phyloP scores from a whole-genome alignment of 192 early-diverging fungal species.

The Umbelopsis ramanniana region DNA sequence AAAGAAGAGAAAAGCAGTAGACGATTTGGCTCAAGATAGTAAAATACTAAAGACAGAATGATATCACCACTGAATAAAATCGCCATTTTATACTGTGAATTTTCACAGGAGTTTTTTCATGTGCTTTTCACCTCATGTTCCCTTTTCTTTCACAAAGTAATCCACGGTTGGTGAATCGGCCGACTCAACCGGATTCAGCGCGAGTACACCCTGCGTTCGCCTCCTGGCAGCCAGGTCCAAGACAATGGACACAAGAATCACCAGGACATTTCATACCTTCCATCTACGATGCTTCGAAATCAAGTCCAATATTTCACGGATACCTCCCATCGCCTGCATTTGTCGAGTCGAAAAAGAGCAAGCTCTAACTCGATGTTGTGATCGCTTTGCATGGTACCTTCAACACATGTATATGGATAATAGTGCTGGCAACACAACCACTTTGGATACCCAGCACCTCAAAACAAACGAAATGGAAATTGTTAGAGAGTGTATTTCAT shows the following conservation, averaged over 20 bases:
- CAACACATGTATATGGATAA: too few relatives aligned
- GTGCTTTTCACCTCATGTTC: slow-evolving; percentile 17
- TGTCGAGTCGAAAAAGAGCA: neutral
- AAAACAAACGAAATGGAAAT: too few relatives aligned
- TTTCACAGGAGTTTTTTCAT: neutral
- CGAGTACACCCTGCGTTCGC: slow-evolving; percentile 9
- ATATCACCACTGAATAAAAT: neutral
- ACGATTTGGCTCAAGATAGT: neutral
- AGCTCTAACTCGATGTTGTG: neutral
- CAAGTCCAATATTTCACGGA: slow-evolving; percentile 3
- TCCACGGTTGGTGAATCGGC: slow-evolving; percentile 7
- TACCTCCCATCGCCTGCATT: neutral
- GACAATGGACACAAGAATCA: neutral
- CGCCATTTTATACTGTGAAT: neutral
- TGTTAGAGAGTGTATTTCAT: neutral
- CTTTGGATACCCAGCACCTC: too few relatives aligned
- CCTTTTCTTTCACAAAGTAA: slow-evolving; percentile 6
- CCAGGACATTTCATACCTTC: neutral
- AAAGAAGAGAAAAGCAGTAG: slow-evolving; percentile 14
- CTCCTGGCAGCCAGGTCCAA: neutral
- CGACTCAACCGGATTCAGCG: neutral
- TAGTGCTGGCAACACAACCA: too few relatives aligned
- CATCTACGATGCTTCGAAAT: slow-evolving; percentile 1
- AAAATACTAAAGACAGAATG: slow-evolving; percentile 1
- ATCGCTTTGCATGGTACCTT: too few relatives aligned